Base-by-base conservation (phyloP, 495 filamentous ascomycete genomes). In the Umbilicaria muhlenbergii region DNA sequence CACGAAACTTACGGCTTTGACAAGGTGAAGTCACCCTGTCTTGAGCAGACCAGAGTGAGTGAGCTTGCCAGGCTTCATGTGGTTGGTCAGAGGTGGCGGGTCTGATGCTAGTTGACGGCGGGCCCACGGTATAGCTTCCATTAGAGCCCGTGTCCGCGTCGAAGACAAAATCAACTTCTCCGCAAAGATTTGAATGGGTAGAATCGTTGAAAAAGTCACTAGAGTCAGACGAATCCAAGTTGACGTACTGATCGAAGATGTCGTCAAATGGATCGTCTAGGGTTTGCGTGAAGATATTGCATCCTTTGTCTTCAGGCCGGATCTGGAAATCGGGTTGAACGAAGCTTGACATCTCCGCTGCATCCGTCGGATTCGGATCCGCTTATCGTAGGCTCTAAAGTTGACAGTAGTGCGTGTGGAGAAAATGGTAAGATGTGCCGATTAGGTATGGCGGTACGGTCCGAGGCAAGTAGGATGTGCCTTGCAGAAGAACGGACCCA, bases 231-330 rank as follows among this genome's bases (percentile, higher is more conserved):
- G 58, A 56, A 39, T 73, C 69, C 55, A 65, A 59, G 45, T 69
- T 66, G 57, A 71, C 63, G 51, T 64, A 69, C 58, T 71, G 65
- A 52, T 65, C 68, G 57, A 71, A 70, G 50, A 72, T 51, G 51
- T 68, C 65, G 57, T 66, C 67, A 59, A 64, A 67, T 16, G 66
- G 68, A 51, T 73, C 65, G 47, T 71, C 67, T 35, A 63, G 64
- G 36, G 51, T 54, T 55, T 70, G 65, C 44, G 64, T 58, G 52
- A 67, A 63, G 64, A 65, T 69, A 43, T 60, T 68, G 58, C 46
- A 48, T 15, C 50, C 52, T 59, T 61, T 57, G 56, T 56, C 55
- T 57, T 65, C 63, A 1, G 44, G 16, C 21, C 37, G 36, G 33
- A 43, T 47, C 33, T 18, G 19, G n/a, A 34, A 40, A 34, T 32